These are phyloP conservation scores for Candida sanyaensis DNA, from an alignment of 1,139 yeast species.

Conservation along the genomic window DNA sequence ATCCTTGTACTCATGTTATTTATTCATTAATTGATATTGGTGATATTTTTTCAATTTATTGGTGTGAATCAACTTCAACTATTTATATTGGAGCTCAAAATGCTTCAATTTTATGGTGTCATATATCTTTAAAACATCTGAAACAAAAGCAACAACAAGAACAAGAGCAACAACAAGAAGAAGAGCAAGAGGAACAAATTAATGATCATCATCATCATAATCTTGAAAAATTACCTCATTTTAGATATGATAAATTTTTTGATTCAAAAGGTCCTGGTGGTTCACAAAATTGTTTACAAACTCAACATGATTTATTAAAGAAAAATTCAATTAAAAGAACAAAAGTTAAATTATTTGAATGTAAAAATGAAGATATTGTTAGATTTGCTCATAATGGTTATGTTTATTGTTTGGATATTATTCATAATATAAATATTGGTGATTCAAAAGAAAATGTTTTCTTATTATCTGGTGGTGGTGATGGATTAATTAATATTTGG, in stretches of 20 bases:
- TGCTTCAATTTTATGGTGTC: constrained; percentile 80
- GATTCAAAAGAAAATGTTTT: constrained; percentile 10
- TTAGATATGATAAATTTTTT: constrained; percentile 82
- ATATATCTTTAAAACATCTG: constrained; percentile 29
- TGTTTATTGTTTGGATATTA: constrained; percentile 66
- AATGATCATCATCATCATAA: constrained; percentile 9
- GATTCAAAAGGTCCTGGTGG: constrained; percentile 92
- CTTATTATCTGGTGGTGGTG: constrained; percentile 76
- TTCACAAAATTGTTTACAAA: constrained; percentile 34
- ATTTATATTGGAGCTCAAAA: constrained; percentile 90
- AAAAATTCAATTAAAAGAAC: constrained; percentile 18
- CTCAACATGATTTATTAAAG: constrained; percentile 28
- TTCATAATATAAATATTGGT: constrained; percentile 20
- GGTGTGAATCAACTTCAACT: constrained; percentile 61
- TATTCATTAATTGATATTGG: constrained; percentile 90
- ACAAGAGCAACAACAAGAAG: no score
- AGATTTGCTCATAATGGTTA: constrained; percentile 92
- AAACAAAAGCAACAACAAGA: no score
- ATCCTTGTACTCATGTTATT: constrained; percentile 58
- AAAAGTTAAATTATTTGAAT: constrained; percentile 52
- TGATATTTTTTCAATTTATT: constrained; percentile 82
- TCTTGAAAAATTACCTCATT: constrained; percentile 63
- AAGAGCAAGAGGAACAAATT: constrained; percentile 4
- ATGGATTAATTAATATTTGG: constrained; percentile 85
- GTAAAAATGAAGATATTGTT: constrained; percentile 64